These are phyloP conservation scores for Mucor piriformis DNA, from an alignment of 371 early-diverging fungal genomes.

Conservation along the genomic window DNA sequence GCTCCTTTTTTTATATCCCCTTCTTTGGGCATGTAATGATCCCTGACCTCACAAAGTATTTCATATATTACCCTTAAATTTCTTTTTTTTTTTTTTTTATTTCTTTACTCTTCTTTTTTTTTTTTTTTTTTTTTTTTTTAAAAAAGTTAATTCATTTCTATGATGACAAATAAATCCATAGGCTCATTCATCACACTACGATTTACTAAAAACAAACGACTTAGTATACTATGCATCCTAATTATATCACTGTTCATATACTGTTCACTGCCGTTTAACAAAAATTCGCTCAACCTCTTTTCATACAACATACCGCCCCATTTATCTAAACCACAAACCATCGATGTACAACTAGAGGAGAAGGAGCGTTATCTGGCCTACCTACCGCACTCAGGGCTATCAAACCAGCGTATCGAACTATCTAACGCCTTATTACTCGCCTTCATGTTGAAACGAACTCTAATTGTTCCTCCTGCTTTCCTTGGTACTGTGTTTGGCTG, in stretches of 20 bases:
- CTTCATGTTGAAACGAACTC: conserved; percentile 54
- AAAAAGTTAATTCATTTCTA: not conserved
- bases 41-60: conserved; percentile 1
- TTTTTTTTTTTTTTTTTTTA: conserved; percentile 1
- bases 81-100: not conserved
- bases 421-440: conserved; percentile 60
- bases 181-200: not conserved
- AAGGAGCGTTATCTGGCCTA: conserved; percentile 52
- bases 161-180: not conserved
- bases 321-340: too few species aligned
- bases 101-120: not conserved
- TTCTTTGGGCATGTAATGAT: conserved; percentile 2
- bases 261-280: not conserved
- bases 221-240: not conserved
- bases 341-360: not conserved
- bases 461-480: conserved; percentile 60
- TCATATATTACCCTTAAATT: conserved; percentile 1
- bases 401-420: conserved; percentile 62
- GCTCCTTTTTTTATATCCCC: not conserved
- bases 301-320: not conserved
- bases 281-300: not conserved
- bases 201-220: not conserved
- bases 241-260: not conserved
- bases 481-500: conserved; percentile 47
- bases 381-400: conserved; percentile 60